Base-by-base conservation (phyloP, 441 rosid species). In the Populus hybrid region DNA sequence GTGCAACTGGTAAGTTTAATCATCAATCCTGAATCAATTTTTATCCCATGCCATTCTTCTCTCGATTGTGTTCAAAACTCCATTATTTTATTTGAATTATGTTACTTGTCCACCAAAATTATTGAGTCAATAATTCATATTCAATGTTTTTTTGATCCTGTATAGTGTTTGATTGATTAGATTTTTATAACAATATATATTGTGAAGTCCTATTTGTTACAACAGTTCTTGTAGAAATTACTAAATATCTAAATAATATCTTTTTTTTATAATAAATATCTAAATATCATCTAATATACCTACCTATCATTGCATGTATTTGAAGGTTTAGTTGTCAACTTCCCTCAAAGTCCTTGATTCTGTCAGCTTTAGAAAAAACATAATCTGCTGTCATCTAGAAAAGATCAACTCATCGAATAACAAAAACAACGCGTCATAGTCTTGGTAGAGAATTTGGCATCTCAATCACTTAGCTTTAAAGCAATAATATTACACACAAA, bases 1-100 rank as follows among this genome's bases (percentile, higher is more conserved):
- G 81, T 82, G 85, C 85, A 84, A 83, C 85, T 57, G 86, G 89
- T 85, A 21, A 63, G 69, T 67, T 63, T 10, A 35, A 3, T 23
- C 66, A 53, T 46, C 28, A 63, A 63, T 21, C 42, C 36, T 69
- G 3, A 21, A n/a, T 23, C 26, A 71, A n/a, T 53, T 36, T 50
- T 53, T 50, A 14, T 66, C 24, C 26, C 16, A 69, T 67, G 10
- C 35, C 64, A 34, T 72, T 73, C 12, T 6, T 21, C 69, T 72
- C 3, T 40, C n/a, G 10, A 21, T 11, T 63, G 3, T 63, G 3
- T 11, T 63, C 32, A 21, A 63, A 10, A 8, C 12, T 73, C 36
- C 50, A 72, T 30, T 57, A 30, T 57, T 32, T 72, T 57, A 21
- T 1, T 57, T 11, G 66, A 61, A 10, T 32, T 72, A 21, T 5